phyloP scores from a whole-genome alignment of 345 rosid species.

The Gossypium sturtianum region DNA sequence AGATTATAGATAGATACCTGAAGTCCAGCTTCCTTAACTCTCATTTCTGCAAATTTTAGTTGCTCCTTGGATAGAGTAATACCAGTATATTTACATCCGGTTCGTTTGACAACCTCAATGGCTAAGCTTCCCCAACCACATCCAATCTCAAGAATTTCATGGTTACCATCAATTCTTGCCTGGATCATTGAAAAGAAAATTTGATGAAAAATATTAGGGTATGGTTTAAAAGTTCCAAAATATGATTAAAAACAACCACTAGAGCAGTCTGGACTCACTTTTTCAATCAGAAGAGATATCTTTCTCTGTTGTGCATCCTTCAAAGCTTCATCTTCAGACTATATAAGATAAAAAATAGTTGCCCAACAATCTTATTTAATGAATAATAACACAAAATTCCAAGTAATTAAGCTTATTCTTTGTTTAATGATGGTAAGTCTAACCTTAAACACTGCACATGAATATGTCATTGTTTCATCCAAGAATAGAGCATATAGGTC shows the following conservation, averaged over 20 bases:
- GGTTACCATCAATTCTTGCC: slow-evolving; percentile 54
- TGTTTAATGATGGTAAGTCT: background rate
- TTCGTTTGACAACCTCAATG: slow-evolving; percentile 73
- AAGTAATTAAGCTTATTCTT: too few species aligned
- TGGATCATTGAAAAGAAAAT: slow-evolving; percentile 8
- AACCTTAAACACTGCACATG: slow-evolving; percentile 82
- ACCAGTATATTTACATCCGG: slow-evolving; percentile 85
- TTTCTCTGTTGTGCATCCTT: slow-evolving; percentile 73
- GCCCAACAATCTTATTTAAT: background rate
- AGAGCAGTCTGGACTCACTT: slow-evolving; percentile 31
- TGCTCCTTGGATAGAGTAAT: slow-evolving; percentile 77
- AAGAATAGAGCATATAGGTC: slow-evolving; percentile 68
- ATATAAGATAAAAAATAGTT: background rate
- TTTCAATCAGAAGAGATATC: slow-evolving; percentile 58
- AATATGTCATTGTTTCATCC: slow-evolving; percentile 90
- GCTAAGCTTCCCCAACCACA: slow-evolving; percentile 95
- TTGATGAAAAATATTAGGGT: background rate
- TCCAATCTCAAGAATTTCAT: slow-evolving; percentile 82
- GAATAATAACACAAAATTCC: background rate
- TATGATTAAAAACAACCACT: background rate
- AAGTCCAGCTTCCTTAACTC: slow-evolving; percentile 82
- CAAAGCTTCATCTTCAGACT: slow-evolving; percentile 65
- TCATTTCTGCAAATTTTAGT: slow-evolving; percentile 57
- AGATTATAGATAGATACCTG: slow-evolving; percentile 33
- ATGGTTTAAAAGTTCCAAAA: background rate